Base-by-base conservation (phyloP, 2,329 filamentous ascomycete genomes). In the Fusarium solani-melongenae region DNA sequence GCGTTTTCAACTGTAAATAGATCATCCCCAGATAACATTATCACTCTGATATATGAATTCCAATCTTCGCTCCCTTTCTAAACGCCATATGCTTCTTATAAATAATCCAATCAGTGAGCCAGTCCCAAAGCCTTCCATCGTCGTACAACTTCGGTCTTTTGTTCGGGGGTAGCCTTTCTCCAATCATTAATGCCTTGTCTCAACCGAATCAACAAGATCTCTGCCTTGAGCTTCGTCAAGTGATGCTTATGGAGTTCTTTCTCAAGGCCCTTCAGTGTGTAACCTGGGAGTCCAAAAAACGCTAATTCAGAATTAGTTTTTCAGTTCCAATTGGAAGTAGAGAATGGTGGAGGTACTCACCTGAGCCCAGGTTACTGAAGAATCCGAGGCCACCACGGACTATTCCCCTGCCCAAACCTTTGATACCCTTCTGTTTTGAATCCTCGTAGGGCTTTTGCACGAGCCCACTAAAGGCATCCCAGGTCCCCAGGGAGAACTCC, bases 381-480 rank as follows among this genome's bases (percentile, higher is more conserved):
- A 72, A 87, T 75, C 53, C 88, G 79, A 57, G 81, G 80, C 33
- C 86, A 58, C 36, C 88, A 80, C 78, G 84, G 83, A 55, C 84
- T 78, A 88, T 72, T 0, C 91, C 91, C 78, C 91, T 92, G 11
- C 91, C 75, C 6, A 92, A 84, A 1, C 93, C 93, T 9, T 85
- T 85, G 2, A 84, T 81, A 1, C 92, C 92, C 66, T 90, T 89
- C 53, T 92, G 88, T 77, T 88, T 90, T 1, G 89, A 89, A 4
- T 91, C 92, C 60, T 88, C 85, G 10, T 90, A 83, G 0, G 92
- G 92, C 69, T 92, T 90, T 0, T 87, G 90, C 5, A 92, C 86
- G 17, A 94, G 81, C 0, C 92, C 92, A 2, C 90, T 89, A 29
- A 93, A 88, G 2, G 91, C 92, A 74, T 93, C 91, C 79, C 90